A percentile compares a stretch with the other conserved stretches of the same genome.
These are phyloP conservation scores for Talaromyces sp. DNA, from an alignment of 2,329 filamentous ascomycete genomes.

Conservation along the genomic window DNA sequence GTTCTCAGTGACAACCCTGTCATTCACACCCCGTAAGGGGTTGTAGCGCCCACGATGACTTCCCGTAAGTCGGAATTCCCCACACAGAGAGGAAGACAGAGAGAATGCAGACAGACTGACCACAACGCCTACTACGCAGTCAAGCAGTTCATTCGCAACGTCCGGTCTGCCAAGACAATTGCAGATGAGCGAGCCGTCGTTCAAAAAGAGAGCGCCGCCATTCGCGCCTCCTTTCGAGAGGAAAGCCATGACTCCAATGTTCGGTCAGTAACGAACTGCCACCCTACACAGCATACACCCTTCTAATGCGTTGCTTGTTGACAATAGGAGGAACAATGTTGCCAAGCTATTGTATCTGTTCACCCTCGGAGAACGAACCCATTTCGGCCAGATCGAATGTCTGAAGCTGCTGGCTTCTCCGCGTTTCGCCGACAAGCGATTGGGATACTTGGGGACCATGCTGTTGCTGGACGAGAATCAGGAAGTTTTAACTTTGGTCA, in stretches of 20 bases:
- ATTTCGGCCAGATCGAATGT: conserved; percentile 99
- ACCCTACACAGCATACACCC: not conserved
- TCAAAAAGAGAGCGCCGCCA: conserved; percentile 97
- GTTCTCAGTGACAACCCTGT: not conserved
- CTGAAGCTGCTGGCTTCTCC: conserved; percentile 94
- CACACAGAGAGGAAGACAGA: conserved; percentile 12
- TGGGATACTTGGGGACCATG: conserved; percentile 96
- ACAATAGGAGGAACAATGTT: conserved; percentile 87
- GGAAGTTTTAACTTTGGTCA: conserved; percentile 93
- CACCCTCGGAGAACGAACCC: conserved; percentile 91
- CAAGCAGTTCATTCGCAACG: conserved; percentile 99
- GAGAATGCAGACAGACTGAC: conserved; percentile 9
- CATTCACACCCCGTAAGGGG: conserved; percentile 33
- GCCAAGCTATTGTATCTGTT: conserved; percentile 98
- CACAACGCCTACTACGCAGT: conserved; percentile 51
- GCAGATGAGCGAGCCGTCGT: conserved; percentile 97
- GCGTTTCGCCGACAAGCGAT: conserved; percentile 92
- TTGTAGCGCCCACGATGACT: conserved; percentile 52
- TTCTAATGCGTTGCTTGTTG: conserved; percentile 17
- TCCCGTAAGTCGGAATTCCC: conserved; percentile 45
- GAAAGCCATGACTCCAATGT: conserved; percentile 90
- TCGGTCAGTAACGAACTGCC: conserved; percentile 55
- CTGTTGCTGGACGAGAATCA: conserved; percentile 95
- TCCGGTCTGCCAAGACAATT: conserved; percentile 96
- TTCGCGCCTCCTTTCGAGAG: conserved; percentile 94